Evolutionary conservation across 495 filamentous ascomycete species (phyloP), one percentile per base, ranked within the genome.

Genomic region (Trichoderma erinaceum): DNA sequence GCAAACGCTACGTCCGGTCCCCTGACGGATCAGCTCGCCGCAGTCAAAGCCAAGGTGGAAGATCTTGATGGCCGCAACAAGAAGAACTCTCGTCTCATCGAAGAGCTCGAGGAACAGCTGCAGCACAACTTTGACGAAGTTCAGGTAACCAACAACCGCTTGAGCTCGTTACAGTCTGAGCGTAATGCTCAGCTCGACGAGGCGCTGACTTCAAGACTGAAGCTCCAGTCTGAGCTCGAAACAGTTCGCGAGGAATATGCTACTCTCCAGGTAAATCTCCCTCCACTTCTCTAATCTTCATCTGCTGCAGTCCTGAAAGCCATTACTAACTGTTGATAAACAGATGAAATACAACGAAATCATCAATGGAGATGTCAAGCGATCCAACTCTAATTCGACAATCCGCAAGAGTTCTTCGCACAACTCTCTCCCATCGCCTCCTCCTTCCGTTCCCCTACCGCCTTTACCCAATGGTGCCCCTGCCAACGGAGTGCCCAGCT

Each of bases 91-190:
- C 88, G 90, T 58, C 81, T 99, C 11, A 90, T 98, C 10, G 92
- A 97, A 73, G 95, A 98, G 78, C 88, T 99, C 21, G 95, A 99
- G 76, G 93, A 99, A 69, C 94, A 99, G 73, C 86, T 99, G n/a
- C 89, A 91, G 69, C 92, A 83, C 74, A 97, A 92, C 78, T 99
- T 90, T 75, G 95, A 99, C 68, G 92, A 97, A 73, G 92, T 94
- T 71, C 90, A 96, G 69, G 80, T 86, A n/a, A 85, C 85, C 11
- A 94, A 92, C 76, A 91, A 94, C 72, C 90, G 74, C 74, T 85
- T 81, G 80, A 93, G 78, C 73, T 89, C 76, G 70, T 82, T 91
- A n/a, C 86, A 91, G 70, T 83, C 83, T n/a, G 90, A 92, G 76
- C 85, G 86, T 7, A 85, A 86, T 68, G 78, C 78, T 23, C 82